Conservation (phyloP, 352 stramenopile species). For the Pythium guiyangense region DNA sequence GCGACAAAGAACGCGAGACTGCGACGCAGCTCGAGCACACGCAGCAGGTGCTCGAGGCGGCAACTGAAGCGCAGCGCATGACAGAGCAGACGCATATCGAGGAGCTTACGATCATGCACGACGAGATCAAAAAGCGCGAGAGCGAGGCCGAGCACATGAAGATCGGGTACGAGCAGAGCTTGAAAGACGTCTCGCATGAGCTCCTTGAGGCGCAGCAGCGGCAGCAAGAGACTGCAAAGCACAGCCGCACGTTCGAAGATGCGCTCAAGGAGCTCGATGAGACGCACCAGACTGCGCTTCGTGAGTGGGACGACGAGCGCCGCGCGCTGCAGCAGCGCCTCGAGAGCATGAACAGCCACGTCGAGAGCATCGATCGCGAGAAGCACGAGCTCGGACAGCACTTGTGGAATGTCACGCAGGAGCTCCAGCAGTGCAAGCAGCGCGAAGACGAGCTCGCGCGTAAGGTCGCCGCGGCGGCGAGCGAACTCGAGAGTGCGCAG, state of each 20-base stretch:
- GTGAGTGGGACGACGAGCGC: slow-evolving; percentile 17
- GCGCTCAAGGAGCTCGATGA: slow-evolving; percentile 17
- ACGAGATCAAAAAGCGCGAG: slow-evolving; percentile 46
- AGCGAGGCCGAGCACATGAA: slow-evolving; percentile 28
- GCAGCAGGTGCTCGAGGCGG: slow-evolving; percentile 28
- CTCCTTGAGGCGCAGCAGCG: slow-evolving; percentile 24
- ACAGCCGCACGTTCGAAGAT: slow-evolving; percentile 14
- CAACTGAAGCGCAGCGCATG: slow-evolving; percentile 25
- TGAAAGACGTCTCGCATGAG: slow-evolving; percentile 25
- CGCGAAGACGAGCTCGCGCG: slow-evolving; percentile 25
- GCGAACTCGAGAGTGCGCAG: slow-evolving; percentile 26
- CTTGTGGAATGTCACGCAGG: slow-evolving; percentile 53
- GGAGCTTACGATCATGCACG: slow-evolving; percentile 55
- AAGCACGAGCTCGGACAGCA: slow-evolving; percentile 64
- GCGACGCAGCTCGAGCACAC: slow-evolving; percentile 27
- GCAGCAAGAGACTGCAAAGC: slow-evolving; percentile 15
- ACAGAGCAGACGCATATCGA: slow-evolving; percentile 33
- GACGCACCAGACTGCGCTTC: slow-evolving; percentile 12
- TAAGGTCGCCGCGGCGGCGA: slow-evolving; percentile 6
- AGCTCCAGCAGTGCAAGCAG: slow-evolving; percentile 29
- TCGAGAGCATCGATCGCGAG: slow-evolving; percentile 19
- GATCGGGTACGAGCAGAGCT: slow-evolving; percentile 27
- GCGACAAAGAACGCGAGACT: slow-evolving; percentile 30
- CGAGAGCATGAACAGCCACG: slow-evolving; percentile 7
- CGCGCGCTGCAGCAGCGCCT: slow-evolving; percentile 6